Evolutionary conservation across 2,329 filamentous ascomycete genomes (phyloP).

Genomic region (Blumeria hordei): DNA sequence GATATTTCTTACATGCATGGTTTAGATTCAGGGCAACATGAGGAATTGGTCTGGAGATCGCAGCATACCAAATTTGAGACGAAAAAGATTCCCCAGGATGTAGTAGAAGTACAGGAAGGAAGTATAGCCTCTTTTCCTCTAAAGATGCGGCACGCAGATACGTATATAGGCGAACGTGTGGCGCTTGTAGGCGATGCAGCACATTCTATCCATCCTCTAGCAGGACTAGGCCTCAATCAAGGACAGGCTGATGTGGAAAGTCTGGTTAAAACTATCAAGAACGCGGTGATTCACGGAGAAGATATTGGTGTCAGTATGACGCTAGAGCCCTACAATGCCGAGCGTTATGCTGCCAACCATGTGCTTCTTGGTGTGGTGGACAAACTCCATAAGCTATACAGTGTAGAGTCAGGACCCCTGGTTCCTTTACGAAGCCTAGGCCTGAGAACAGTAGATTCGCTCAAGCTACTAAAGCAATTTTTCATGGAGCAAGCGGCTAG

Average conservation of each 20-base stretch:
- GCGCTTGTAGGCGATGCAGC: conserved; percentile 86
- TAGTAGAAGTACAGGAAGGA: conserved; percentile 49
- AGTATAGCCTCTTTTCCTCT: conserved; percentile 78
- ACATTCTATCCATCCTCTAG: conserved; percentile 83
- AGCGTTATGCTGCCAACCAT: conserved; percentile 65
- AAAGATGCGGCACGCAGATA: conserved; percentile 77
- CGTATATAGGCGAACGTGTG: conserved; percentile 73
- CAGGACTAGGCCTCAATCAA: conserved; percentile 83
- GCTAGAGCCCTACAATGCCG: conserved; percentile 57
- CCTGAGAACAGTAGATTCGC: conserved; percentile 46
- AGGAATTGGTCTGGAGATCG: conserved; percentile 68
- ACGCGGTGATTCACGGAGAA: conserved; percentile 59
- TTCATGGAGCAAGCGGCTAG: conserved; percentile 55
- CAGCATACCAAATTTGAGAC: conserved; percentile 37
- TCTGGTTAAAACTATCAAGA: conserved; percentile 48
- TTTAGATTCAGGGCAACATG: conserved; percentile 29
- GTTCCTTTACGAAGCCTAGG: conserved; percentile 60
- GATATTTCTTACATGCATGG: conserved; percentile 71
- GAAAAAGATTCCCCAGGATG: conserved; percentile 35
- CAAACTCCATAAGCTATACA: conserved; percentile 81
- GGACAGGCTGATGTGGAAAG: conserved; percentile 74
- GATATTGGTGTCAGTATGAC: conserved; percentile 62
- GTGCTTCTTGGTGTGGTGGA: conserved; percentile 59
- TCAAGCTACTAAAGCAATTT: conserved; percentile 57
- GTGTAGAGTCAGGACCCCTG: conserved; percentile 53